phyloP scores from a whole-genome alignment of 345 rosid genomes.

The Abelmoschus esculentus region DNA sequence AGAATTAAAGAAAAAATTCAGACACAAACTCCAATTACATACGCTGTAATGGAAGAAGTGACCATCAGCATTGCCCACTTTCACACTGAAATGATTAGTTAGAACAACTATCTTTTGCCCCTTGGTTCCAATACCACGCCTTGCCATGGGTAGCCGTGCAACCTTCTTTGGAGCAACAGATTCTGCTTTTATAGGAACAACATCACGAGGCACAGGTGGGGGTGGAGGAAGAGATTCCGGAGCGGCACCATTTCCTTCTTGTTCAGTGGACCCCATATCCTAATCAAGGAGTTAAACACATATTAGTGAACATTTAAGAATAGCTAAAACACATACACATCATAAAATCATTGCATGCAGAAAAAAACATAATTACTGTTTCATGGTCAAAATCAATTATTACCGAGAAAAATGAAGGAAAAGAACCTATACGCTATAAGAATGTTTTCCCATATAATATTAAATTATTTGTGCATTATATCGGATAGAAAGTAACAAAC shows the following conservation, averaged over 20 bases:
- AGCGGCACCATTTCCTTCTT: slow-evolving; percentile 28
- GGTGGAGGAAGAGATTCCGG: slow-evolving; percentile 54
- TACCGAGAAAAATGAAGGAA: too few species aligned
- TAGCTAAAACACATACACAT: neutral
- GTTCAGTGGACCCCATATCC: slow-evolving; percentile 42
- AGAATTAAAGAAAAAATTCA: too few species aligned
- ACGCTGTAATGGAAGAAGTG: slow-evolving; percentile 75
- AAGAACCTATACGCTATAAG: too few species aligned
- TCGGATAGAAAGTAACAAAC: too few species aligned
- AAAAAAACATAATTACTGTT: too few species aligned
- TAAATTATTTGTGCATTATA: too few species aligned
- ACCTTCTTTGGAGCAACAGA: slow-evolving; percentile 33
- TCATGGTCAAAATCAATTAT: too few species aligned
- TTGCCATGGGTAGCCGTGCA: slow-evolving; percentile 45
- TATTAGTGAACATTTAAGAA: neutral
- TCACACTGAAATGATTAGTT: slow-evolving; percentile 79
- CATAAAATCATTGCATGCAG: neutral
- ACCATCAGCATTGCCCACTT: slow-evolving; percentile 40
- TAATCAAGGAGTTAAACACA: neutral
- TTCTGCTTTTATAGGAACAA: slow-evolving; percentile 35
- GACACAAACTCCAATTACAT: slow-evolving; percentile 12
- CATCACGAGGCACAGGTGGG: slow-evolving; percentile 46
- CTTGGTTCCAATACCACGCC: slow-evolving; percentile 54
- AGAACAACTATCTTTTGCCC: slow-evolving; percentile 50
- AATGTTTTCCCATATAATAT: too few species aligned